Base-by-base conservation (phyloP, 2,329 filamentous ascomycete species). In the Penicillium hesseltinei region DNA sequence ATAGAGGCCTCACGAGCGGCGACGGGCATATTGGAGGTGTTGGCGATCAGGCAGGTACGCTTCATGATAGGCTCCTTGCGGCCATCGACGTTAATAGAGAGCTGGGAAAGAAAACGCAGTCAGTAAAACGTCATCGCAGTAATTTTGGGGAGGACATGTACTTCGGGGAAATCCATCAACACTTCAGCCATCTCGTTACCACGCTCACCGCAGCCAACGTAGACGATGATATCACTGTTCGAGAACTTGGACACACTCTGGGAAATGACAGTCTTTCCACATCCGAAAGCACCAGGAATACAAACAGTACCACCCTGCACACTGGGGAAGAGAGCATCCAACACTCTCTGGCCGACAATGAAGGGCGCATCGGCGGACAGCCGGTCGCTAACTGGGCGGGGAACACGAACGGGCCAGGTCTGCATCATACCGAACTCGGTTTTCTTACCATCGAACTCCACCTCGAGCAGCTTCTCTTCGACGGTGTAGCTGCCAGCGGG, bases 121-220 rank as follows among this genome's bases (percentile, higher is more conserved):
- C 47, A 70, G 64, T 44, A 54, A 47, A 33, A 13, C n/a, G 7
- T n/a, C 19, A 46, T 43, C 21, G 50, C 11, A n/a, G 23, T 4
- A 43, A 23, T 27, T 15, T 35, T 25, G 39, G 17, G 9, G 21
- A 11, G 33, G 25, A 21, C 36, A 56, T 72, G 57, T 72, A 84
- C 83, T 73, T 97, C 92, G 58, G 94, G 94, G 83, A 99, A 99
- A 79, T 99, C 94, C 90, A 97, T 97, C 84, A 99, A 84, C 67
- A 99, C 94, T 84, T 99, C 94, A 63, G 94, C 94, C 94, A 99
- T 99, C 80, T 99, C 94, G 74, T 99, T 99, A 67, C 94, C 94
- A 69, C 94, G 90, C 80, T 99, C 94, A 68, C 92, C 91, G 66
- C 83, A 88, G 59, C 94, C 94, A 59, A 99, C 94, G 75, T 99